A percentile compares a stretch with the other conserved stretches of the same genome.
Evolutionary conservation across 169 alveolate genomes (phyloP).

Genomic region (Plasmodium billcollinsi): DNA sequence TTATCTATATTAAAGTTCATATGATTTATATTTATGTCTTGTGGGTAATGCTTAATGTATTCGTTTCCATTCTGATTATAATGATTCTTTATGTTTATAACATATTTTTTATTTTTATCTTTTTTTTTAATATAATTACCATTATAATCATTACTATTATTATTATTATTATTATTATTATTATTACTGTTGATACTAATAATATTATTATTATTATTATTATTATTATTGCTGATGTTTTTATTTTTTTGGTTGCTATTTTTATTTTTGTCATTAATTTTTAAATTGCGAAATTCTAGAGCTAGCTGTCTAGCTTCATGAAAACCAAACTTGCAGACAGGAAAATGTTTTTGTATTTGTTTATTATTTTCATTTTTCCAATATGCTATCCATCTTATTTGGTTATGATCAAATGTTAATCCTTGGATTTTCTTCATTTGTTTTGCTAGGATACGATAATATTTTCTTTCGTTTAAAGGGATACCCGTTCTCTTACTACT

Average conservation of each 20-base stretch:
- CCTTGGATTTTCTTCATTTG: slow-evolving; percentile 82
- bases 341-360: slow-evolving; percentile 85
- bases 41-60: too few species aligned
- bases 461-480: slow-evolving; percentile 81
- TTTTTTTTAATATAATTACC: neutral
- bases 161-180: neutral
- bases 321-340: slow-evolving; percentile 83
- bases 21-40: too few species aligned
- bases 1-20: too few species aligned
- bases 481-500: slow-evolving; percentile 79
- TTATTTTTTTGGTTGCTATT: neutral
- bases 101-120: slow-evolving; percentile 1
- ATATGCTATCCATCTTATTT: slow-evolving; percentile 86
- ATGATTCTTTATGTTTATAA: neutral
- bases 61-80: too few species aligned
- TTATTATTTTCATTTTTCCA: slow-evolving; percentile 85
- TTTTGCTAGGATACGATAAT: slow-evolving; percentile 79
- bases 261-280: slow-evolving; percentile 8
- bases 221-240: neutral
- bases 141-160: neutral
- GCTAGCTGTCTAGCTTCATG: slow-evolving; percentile 83
- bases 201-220: neutral
- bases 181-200: too few species aligned
- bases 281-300: slow-evolving; percentile 77
- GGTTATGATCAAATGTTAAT: slow-evolving; percentile 85